phyloP scores from a whole-genome alignment of 83 land plant species.

The Picea abies region DNA sequence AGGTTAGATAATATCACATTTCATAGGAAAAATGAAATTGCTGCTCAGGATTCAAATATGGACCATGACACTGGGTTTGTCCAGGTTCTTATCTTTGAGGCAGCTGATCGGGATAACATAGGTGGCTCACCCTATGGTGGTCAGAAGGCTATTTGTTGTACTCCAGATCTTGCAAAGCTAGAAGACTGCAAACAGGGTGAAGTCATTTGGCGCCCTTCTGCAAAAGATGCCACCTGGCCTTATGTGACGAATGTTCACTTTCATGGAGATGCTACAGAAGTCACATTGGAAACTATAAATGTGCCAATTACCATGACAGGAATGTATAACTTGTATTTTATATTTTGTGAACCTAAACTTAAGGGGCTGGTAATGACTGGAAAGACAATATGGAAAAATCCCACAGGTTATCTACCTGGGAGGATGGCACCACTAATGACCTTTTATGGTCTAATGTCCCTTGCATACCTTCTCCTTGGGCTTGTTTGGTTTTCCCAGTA shows the following conservation, averaged over 20 bases:
- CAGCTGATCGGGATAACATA: conserved; percentile 70
- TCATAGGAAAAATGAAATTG: conserved; percentile 61
- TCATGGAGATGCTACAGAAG: conserved; percentile 3
- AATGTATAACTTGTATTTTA: conserved; percentile 32
- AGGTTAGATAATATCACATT: conserved; percentile 78
- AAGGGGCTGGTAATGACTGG: conserved; percentile 20
- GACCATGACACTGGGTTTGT: conserved; percentile 57
- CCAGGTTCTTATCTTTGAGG: conserved; percentile 75
- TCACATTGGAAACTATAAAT: conserved; percentile 5
- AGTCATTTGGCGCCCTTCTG: conserved; percentile 27
- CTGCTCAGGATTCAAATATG: conserved; percentile 38
- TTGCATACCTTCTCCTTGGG: conserved; percentile 32
- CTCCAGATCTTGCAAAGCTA: conserved; percentile 27
- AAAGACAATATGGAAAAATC: conserved; percentile 33
- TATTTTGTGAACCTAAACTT: conserved; percentile 26
- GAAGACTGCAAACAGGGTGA: conserved; percentile 26
- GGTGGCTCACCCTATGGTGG: conserved; percentile 94
- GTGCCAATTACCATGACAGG: conserved; percentile 26
- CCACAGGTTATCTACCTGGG: conserved; percentile 33
- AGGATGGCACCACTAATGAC: conserved; percentile 37
- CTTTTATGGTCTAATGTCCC: conserved; percentile 33
- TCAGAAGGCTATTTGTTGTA: conserved; percentile 55
- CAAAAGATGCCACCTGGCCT: conserved; percentile 21
- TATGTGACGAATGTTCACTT: conserved; percentile 5
- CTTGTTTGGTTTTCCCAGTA: conserved; percentile 31